Evolutionary conservation across 202 grass and related monocot genomes (phyloP).

Genomic region (Cymbopogon flexuosus): DNA sequence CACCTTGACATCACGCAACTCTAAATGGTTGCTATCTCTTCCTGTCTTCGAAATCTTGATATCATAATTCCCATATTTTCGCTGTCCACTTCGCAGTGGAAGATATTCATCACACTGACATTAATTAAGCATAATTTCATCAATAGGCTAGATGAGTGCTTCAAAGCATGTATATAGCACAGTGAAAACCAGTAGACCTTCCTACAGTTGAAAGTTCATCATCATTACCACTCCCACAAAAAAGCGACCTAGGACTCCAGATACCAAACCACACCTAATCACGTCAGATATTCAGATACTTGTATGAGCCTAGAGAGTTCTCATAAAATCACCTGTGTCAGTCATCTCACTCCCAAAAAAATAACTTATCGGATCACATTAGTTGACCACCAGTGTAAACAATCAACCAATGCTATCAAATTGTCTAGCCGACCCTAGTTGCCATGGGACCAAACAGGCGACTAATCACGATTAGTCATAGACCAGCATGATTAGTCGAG

Average conservation of each 20-base stretch:
- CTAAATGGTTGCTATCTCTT: slow-evolving; percentile 42
- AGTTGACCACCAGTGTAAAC: neutral
- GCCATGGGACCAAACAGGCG: neutral
- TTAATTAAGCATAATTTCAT: slow-evolving; percentile 31
- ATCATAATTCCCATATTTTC: slow-evolving; percentile 64
- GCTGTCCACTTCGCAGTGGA: slow-evolving; percentile 33
- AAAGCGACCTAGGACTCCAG: neutral
- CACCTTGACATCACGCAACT: slow-evolving; percentile 65
- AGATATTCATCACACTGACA: slow-evolving; percentile 90
- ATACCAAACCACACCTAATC: neutral
- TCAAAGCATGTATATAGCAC: neutral
- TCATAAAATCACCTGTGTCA: neutral
- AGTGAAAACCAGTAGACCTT: neutral
- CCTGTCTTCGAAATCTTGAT: slow-evolving; percentile 40
- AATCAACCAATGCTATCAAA: neutral
- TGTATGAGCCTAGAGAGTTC: neutral
- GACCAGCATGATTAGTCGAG: neutral
- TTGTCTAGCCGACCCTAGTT: neutral
- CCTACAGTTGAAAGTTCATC: neutral
- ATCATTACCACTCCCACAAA: slow-evolving; percentile 7
- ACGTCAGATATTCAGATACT: neutral
- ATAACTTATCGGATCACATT: neutral
- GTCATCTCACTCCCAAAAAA: neutral
- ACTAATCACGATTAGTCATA: neutral
- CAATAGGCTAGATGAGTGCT: neutral